Base-by-base conservation (phyloP, 371 early-diverging fungal genomes). In the Smittium culicis region DNA sequence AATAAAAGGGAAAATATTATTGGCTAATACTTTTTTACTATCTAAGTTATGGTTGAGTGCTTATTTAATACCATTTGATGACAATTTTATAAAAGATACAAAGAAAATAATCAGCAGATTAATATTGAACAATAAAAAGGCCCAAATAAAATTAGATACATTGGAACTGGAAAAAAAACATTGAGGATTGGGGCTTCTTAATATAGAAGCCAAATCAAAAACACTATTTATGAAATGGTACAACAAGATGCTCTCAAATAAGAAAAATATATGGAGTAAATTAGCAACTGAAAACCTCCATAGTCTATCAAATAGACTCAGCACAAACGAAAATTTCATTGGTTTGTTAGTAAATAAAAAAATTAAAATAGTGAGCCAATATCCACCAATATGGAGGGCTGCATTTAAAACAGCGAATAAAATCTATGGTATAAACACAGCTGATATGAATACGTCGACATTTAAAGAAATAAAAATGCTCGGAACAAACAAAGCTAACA, bases 41-140 rank as follows among this genome's bases (percentile, higher is more conserved):
- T n/a, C n/a, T n/a, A n/a, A n/a, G n/a, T n/a, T n/a, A n/a, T n/a
- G n/a, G n/a, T n/a, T n/a, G n/a, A n/a, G n/a, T n/a, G n/a, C n/a
- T n/a, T n/a, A n/a, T n/a, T n/a, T n/a, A n/a, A n/a, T n/a, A n/a
- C n/a, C n/a, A n/a, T n/a, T n/a, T n/a, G n/a, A n/a, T n/a, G n/a
- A n/a, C n/a, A n/a, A n/a, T n/a, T n/a, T n/a, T n/a, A n/a, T n/a
- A n/a, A n/a, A n/a, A n/a, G n/a, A n/a, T n/a, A n/a, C n/a, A n/a
- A n/a, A n/a, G n/a, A n/a, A n/a, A n/a, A n/a, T n/a, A n/a, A n/a
- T n/a, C n/a, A n/a, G n/a, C n/a, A n/a, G n/a, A 24, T 63, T 63
- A 30, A 32, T 63, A 5, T 63, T 20, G 63, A 63, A 63, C 35
- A 35, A 24, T 34, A 63, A 63, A 33, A 63, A 63, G 32, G 31